phyloP scores from a whole-genome alignment of 192 early-diverging fungal genomes.

The Backusella mclennaniae region DNA sequence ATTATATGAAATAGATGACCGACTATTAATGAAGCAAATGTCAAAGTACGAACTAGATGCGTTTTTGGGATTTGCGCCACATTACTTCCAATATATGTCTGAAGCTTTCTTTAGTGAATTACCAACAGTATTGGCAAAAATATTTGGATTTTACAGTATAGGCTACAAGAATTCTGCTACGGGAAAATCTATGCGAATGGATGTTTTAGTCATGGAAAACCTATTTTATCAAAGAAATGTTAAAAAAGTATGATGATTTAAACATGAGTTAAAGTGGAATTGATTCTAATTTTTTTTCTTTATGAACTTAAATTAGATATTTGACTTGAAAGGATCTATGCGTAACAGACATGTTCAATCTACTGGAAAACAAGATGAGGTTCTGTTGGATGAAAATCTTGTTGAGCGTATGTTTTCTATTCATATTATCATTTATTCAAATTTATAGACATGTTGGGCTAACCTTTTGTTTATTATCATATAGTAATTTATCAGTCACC shows the following conservation, averaged over 20 bases:
- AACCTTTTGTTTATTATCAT: neutral
- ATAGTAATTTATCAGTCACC: slow-evolving; percentile 82
- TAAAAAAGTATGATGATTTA: slow-evolving; percentile 47
- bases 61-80: slow-evolving; percentile 85
- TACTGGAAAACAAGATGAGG: slow-evolving; percentile 81
- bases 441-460: neutral
- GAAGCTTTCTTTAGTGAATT: slow-evolving; percentile 78
- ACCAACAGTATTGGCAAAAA: slow-evolving; percentile 83
- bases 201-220: slow-evolving; percentile 95
- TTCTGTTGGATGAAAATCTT: slow-evolving; percentile 92
- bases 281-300: neutral
- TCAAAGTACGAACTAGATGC: slow-evolving; percentile 82
- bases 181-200: slow-evolving; percentile 83
- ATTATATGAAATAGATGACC: slow-evolving; percentile 60
- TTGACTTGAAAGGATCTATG: slow-evolving; percentile 93
- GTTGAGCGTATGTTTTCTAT: slow-evolving; percentile 61
- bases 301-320: slow-evolving; percentile 51
- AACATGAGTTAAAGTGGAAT: neutral
- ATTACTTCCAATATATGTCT: slow-evolving; percentile 86
- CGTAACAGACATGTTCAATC: slow-evolving; percentile 92
- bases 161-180: slow-evolving; percentile 83
- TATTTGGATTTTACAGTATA: slow-evolving; percentile 92
- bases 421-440: neutral
- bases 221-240: slow-evolving; percentile 85
- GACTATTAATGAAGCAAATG: slow-evolving; percentile 91